Conservation (phyloP, 148 eudicot genomes). For the Silene uniflora region DNA sequence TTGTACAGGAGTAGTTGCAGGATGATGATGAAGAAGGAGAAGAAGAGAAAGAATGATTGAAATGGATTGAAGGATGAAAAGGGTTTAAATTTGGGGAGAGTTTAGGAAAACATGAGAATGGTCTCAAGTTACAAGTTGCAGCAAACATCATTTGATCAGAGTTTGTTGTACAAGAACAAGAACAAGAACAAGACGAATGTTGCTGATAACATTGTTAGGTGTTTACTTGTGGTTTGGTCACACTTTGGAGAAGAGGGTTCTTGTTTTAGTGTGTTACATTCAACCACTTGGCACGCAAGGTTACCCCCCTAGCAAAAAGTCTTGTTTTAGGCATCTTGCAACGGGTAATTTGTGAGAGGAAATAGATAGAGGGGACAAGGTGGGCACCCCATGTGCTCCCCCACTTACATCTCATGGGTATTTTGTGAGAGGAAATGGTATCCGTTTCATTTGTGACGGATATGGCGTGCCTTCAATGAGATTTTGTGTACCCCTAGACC, state of each 20-base stretch:
- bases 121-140: slow-evolving; percentile 31
- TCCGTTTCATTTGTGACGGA: too few relatives aligned
- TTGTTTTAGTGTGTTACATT: slow-evolving; percentile 11
- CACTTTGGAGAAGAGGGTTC: background rate
- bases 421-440: too few relatives aligned
- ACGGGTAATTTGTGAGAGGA: too few relatives aligned
- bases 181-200: too few relatives aligned
- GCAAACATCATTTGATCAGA: slow-evolving; percentile 31
- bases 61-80: slow-evolving; percentile 5
- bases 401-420: too few relatives aligned
- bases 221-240: background rate
- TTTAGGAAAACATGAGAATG: slow-evolving; percentile 20
- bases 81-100: slow-evolving; percentile 24
- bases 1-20: slow-evolving; percentile 13
- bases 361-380: too few relatives aligned
- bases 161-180: too few relatives aligned
- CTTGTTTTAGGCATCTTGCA: too few relatives aligned
- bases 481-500: too few relatives aligned
- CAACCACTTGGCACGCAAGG: slow-evolving; percentile 24
- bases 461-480: too few relatives aligned
- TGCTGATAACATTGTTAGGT: background rate
- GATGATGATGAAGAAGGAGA: slow-evolving; percentile 21
- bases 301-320: too few relatives aligned
- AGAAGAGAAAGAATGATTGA: slow-evolving; percentile 13
- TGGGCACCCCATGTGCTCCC: too few relatives aligned